Conservation (phyloP, 257 asterid genomes). For the Gynochthodes officinalis region DNA sequence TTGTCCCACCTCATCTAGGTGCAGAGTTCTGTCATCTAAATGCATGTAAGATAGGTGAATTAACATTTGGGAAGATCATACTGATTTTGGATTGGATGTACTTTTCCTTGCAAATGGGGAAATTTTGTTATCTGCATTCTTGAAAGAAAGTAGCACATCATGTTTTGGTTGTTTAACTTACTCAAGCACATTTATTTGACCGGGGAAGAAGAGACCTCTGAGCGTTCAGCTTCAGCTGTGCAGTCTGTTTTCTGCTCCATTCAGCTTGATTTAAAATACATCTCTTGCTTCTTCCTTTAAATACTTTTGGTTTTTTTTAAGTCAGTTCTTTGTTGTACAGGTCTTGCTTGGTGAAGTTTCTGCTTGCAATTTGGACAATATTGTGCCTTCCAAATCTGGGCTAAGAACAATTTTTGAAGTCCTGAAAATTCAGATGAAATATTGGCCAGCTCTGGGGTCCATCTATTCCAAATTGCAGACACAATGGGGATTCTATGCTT, state of each 20-base stretch:
- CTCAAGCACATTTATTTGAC: neutral
- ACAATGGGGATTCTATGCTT: slow-evolving; percentile 50
- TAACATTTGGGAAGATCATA: neutral
- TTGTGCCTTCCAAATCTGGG: slow-evolving; percentile 69
- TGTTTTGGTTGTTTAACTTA: neutral
- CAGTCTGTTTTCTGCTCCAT: too few species aligned
- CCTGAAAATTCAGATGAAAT: slow-evolving; percentile 60
- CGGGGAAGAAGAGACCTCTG: neutral
- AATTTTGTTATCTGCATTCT: neutral
- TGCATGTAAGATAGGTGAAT: slow-evolving; percentile 13
- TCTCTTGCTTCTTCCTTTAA: neutral
- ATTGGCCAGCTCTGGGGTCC: slow-evolving; percentile 66
- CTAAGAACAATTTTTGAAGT: slow-evolving; percentile 70
- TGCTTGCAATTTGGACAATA: slow-evolving; percentile 32
- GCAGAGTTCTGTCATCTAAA: slow-evolving; percentile 15
- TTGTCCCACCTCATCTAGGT: neutral
- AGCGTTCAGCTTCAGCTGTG: too few species aligned
- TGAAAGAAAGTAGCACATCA: neutral
- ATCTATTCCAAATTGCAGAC: slow-evolving; percentile 44
- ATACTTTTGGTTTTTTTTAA: slow-evolving; percentile 21
- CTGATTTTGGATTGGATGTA: neutral
- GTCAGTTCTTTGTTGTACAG: slow-evolving; percentile 42
- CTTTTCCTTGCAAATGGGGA: neutral
- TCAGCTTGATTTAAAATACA: neutral
- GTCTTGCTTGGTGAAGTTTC: slow-evolving; percentile 82